Percentiles rank a stretch among this genome's conserved stretches.
Evolutionary conservation across 1,284 basidiomycete genomes (phyloP).

Genomic region (Megacollybia platyphylla): DNA sequence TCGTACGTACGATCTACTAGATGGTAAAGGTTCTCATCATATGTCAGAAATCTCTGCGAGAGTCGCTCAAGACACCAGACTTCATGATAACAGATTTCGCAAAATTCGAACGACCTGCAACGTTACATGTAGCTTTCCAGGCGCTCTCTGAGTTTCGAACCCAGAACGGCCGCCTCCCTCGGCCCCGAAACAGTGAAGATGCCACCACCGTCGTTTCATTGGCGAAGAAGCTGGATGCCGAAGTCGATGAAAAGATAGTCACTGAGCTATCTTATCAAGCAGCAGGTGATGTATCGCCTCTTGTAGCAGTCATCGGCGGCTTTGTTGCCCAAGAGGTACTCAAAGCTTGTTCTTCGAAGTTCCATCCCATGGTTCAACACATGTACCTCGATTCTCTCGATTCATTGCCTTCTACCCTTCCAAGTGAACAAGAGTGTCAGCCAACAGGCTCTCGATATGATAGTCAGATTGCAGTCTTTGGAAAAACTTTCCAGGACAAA

Average conservation of each 20-base stretch:
- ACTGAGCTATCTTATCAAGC: constrained; percentile 89
- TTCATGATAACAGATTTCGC: constrained; percentile 95
- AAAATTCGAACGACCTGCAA: constrained; percentile 89
- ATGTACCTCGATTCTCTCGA: constrained; percentile 98
- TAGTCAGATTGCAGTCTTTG: constrained; percentile 93
- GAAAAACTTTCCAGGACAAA: constrained; percentile 87
- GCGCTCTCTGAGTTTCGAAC: constrained; percentile 78
- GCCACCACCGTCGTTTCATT: constrained; percentile 61
- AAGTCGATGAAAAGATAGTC: constrained; percentile 73
- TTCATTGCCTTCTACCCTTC: constrained; percentile 69
- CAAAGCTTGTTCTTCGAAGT: constrained; percentile 97
- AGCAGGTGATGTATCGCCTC: constrained; percentile 82
- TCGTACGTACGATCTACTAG: constrained; percentile 43
- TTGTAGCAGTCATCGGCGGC: constrained; percentile 91
- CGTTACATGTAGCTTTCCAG: constrained; percentile 92
- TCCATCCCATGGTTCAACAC: constrained; percentile 93
- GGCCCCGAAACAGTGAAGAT: constrained; percentile 77
- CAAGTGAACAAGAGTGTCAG: constrained; percentile 79
- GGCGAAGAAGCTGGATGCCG: constrained; percentile 69
- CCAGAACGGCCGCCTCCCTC: constrained; percentile 62
- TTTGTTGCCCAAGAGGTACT: constrained; percentile 98
- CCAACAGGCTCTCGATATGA: constrained; percentile 85
- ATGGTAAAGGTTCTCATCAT: not conserved
- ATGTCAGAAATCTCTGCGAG: constrained; percentile 81
- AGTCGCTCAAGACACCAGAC: constrained; percentile 78